Base-by-base conservation (phyloP, 805 yeast genomes). In the Zygosaccharomyces bisporus region DNA sequence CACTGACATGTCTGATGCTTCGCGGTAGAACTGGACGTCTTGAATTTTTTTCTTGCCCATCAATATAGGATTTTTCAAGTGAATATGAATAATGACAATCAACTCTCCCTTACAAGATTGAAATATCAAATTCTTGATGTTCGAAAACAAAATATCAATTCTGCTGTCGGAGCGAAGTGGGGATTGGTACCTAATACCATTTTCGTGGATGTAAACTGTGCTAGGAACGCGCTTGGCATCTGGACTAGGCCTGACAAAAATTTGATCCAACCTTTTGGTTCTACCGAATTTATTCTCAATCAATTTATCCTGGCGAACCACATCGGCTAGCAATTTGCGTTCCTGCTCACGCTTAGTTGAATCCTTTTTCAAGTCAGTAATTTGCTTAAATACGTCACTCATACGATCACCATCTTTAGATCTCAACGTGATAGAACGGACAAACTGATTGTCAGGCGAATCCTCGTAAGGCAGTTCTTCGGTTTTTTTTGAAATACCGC, bases 181-280 rank as follows among this genome's bases (percentile, higher is more conserved):
- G 1, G 95, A 83, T 62, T 87, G 95, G 66, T 90, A 93, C 56
- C 98, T 77, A 51, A 93, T 77, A 79, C 99, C 99, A 66, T 91
- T 93, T 63, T 88, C 95, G 67, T 91, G 99, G 49, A 91, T 87
- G 51, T 87, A 86, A 45, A 91, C 77, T 14, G 82, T 78, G 25
- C 98, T 97, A 10, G 97, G 91, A 21, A 84, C 81, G 66, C 96
- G 86, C 64, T 91, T 91, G n/a, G 96, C 85, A 64, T 91, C 99
- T 0, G 97, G 97, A 38, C 90, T 87, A 31, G 99, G 99, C 63
- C 98, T 82, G 39, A 90, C 84, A 62, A 83, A 88, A 1, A 93
- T 90, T 49, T 83, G 82, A 52, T 91, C 98, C 52, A 93, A 71
- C 62, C 91, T 81, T 67, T 81, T 81, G 29, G 95, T 86, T 56